Percentiles rank a stretch among this genome's conserved stretches.
Conservation (phyloP, 306 rosid species). For the Malus domestica region DNA sequence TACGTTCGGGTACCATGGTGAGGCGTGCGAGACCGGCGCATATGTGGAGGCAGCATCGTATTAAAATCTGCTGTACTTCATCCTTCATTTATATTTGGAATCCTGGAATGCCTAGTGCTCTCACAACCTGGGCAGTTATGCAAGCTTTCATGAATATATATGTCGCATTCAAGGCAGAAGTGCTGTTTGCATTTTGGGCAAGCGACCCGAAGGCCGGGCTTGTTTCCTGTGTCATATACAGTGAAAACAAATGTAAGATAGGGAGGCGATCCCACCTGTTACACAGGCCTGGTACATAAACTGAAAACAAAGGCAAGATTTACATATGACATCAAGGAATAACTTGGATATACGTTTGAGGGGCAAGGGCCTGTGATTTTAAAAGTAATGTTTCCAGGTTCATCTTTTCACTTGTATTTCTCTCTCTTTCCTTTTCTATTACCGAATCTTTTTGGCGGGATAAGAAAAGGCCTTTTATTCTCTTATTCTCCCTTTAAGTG, state of each 20-base stretch:
- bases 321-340: neutral
- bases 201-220: conserved; percentile 54
- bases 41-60: neutral
- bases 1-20: too few relatives aligned
- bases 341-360: neutral
- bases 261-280: neutral
- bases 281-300: neutral
- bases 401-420: neutral
- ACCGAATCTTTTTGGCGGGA: neutral
- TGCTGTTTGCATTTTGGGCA: conserved; percentile 84
- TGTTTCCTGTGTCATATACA: conserved; percentile 57
- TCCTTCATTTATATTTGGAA: conserved; percentile 22
- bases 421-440: neutral
- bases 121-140: conserved; percentile 98
- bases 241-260: neutral
- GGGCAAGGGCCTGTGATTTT: neutral
- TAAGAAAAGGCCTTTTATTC: too few relatives aligned
- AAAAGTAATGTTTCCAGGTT: neutral
- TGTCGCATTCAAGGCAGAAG: conserved; percentile 90
- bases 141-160: conserved; percentile 86
- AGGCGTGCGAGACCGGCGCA: neutral
- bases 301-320: neutral
- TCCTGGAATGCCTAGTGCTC: conserved; percentile 59
- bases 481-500: too few relatives aligned
- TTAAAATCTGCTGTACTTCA: conserved; percentile 2